Conservation (phyloP, 805 yeast species). For the Wickerhamiella sergipiensis region DNA sequence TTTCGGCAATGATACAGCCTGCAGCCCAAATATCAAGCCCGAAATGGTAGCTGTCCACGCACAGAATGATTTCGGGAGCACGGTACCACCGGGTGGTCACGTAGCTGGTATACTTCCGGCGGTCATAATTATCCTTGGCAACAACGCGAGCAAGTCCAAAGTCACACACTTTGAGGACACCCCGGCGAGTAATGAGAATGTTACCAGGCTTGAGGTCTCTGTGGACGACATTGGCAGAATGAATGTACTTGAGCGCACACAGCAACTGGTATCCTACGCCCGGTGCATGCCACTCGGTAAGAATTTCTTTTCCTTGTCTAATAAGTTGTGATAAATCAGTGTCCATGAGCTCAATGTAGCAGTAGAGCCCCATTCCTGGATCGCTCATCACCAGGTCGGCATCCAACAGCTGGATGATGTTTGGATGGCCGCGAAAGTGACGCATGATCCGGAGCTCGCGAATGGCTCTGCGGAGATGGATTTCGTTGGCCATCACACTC, state of each 20-base stretch:
- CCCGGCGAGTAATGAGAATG: conserved; percentile 60
- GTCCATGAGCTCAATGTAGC: conserved; percentile 76
- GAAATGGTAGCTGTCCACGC: conserved; percentile 16
- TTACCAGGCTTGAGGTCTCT: conserved; percentile 90
- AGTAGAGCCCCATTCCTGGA: conserved; percentile 77
- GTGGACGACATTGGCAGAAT: conserved; percentile 84
- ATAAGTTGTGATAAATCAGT: conserved; percentile 74
- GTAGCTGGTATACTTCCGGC: conserved; percentile 30
- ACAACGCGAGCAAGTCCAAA: conserved; percentile 86
- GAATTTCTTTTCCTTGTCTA: conserved; percentile 39
- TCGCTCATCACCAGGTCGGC: conserved; percentile 50
- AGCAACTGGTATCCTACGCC: conserved; percentile 66
- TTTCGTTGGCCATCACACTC: conserved; percentile 51
- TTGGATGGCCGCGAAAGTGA: conserved; percentile 74
- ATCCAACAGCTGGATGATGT: conserved; percentile 62
- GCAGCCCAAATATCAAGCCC: conserved; percentile 84
- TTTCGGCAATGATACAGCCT: conserved; percentile 81
- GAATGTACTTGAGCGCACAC: conserved; percentile 79
- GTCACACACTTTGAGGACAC: conserved; percentile 75
- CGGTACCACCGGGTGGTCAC: conserved; percentile 95
- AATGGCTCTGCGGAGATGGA: conserved; percentile 62
- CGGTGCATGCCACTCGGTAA: conserved; percentile 74
- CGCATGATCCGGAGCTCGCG: conserved; percentile 73
- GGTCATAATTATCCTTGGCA: conserved; percentile 21
- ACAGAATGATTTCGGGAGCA: conserved; percentile 75